Base-by-base conservation (phyloP, 1,284 basidiomycete genomes). In the Cutaneotrichosporon mucoides region DNA sequence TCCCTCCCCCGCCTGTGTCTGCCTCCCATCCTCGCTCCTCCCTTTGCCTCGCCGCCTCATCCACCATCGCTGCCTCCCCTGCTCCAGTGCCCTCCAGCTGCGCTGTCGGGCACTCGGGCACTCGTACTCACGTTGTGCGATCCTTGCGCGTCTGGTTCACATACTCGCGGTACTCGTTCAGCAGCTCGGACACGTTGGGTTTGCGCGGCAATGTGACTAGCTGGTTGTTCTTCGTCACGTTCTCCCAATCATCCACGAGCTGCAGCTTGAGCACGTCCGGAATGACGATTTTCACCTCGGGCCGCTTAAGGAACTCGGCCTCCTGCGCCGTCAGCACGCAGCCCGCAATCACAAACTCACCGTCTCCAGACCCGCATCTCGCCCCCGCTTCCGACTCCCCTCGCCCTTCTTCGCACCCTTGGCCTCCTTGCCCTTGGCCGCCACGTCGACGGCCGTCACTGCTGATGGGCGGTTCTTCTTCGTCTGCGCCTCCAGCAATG, bases 161-260 rank as follows among this genome's bases (percentile, higher is more conserved):
- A 68, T 89, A 81, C 15, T 83, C 79, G 66, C 86, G 83, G 77
- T 93, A 99, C 66, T 92, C 85, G 52, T 88, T 81, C 2, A 98
- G 81, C 11, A 97, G 81, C 50, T 88, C 84, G 11, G 85, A 80
- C 2, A 97, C 93, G 55, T 83, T 90, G 0, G 93, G 94, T 41
- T 79, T 83, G 42, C 93, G 84, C 5, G 95, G 93, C 6, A 99
- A 80, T 0, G 88, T 83, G 1, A 98, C 90, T 38, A 97, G 83
- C 89, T 94, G 89, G 70, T 86, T 87, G 72, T 94, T 91, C 81
- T 97, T 98, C 55, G 95, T 99, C 45, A 99, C 86, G 13, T 88
- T 86, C 79, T 99, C 95, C 95, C 95, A 99, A 70, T 99, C 96
- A 70, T 99, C 94, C 1, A 99, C 94, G 12, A 99, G 82, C 60